Percentiles rank a stretch among this genome's conserved stretches.
These are phyloP conservation scores for Biscutella laevigata DNA, from an alignment of 441 rosid genomes.

Conservation along the genomic window DNA sequence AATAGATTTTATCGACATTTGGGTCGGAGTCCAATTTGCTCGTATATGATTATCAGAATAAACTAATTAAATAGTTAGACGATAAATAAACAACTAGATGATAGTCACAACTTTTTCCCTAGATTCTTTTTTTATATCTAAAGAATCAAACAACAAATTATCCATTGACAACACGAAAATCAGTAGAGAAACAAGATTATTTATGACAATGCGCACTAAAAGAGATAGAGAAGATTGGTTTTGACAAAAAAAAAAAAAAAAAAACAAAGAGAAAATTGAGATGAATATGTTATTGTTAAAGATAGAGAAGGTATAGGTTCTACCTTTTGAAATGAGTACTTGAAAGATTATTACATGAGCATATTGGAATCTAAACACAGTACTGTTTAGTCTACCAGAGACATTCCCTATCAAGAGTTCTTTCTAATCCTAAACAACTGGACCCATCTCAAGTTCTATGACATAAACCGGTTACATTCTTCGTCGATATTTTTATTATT, in stretches of 20 bases:
- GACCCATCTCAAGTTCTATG: constrained; percentile 18
- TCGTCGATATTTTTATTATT: constrained; percentile 14
- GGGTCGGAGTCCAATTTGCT: too few relatives aligned
- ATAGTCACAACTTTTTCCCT: background rate
- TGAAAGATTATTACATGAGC: constrained; percentile 15
- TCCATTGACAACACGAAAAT: background rate
- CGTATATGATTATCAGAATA: too few relatives aligned
- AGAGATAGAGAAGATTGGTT: background rate
- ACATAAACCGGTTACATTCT: constrained; percentile 9
- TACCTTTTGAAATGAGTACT: constrained; percentile 22
- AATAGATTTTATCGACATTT: too few relatives aligned
- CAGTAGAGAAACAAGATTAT: background rate
- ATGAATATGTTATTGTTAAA: constrained; percentile 12
- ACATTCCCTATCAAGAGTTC: constrained; percentile 13
- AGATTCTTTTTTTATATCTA: background rate
- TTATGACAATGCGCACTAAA: constrained; percentile 19
- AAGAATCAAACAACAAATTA: background rate
- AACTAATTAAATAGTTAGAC: background rate
- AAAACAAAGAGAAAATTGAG: background rate
- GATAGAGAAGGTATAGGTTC: constrained; percentile 25
- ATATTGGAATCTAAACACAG: constrained; percentile 25
- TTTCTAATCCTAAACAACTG: background rate
- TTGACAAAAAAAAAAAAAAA: background rate
- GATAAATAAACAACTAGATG: too few relatives aligned
- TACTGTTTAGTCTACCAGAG: constrained; percentile 13